Conservation (phyloP, 164 flowering plant genomes). For the Akebia trifoliata region DNA sequence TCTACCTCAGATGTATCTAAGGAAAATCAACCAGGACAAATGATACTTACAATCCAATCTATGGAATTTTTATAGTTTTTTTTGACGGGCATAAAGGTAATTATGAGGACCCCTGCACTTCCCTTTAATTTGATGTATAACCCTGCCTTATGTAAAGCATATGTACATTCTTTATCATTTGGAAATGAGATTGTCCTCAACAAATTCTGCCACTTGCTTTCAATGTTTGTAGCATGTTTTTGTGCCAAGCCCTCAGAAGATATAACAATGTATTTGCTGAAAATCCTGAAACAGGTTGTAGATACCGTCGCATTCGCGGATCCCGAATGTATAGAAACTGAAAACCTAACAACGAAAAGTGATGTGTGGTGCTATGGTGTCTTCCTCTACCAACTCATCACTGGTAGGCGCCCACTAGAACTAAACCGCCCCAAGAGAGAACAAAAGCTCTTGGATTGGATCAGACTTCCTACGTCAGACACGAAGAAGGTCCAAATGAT, state of each 20-base stretch:
- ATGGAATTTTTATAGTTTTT: no score
- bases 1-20: no score
- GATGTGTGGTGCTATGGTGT: constrained; percentile 93
- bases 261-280: neutral
- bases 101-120: no score
- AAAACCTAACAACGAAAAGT: constrained; percentile 70
- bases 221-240: no score
- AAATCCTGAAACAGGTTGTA: constrained; percentile 51
- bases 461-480: constrained; percentile 61
- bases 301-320: constrained; percentile 96
- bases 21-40: no score
- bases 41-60: no score
- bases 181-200: no score
- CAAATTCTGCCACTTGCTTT: no score
- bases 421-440: constrained; percentile 70
- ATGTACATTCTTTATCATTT: no score
- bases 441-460: constrained; percentile 82
- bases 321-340: constrained; percentile 85
- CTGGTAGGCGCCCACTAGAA: constrained; percentile 77
- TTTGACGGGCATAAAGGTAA: no score
- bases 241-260: neutral
- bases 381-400: constrained; percentile 86
- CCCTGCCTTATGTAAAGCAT: no score
- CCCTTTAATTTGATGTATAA: no score
- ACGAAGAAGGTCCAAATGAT: constrained; percentile 52